Conservation (phyloP, 352 stramenopile species). For the Globisporangium megalacanthum region DNA sequence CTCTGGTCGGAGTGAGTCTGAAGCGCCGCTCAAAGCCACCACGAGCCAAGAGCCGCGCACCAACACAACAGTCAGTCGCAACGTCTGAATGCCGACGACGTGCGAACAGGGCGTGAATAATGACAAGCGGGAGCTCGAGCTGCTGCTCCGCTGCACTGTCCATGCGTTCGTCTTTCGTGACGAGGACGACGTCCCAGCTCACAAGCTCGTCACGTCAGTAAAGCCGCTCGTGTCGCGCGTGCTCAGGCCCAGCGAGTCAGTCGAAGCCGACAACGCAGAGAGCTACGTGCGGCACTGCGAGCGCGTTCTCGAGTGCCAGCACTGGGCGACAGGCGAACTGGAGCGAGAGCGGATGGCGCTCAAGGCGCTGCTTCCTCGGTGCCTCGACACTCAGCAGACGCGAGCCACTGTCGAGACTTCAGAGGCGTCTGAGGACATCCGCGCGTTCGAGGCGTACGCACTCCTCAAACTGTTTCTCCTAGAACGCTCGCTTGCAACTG, state of each 20-base stretch:
- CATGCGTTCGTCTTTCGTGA: constrained; percentile 27
- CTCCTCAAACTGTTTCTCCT: constrained; percentile 53
- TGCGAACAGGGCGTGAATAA: not conserved
- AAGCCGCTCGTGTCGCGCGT: no score
- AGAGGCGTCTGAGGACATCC: not conserved
- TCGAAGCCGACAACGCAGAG: constrained; percentile 11
- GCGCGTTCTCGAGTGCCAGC: constrained; percentile 25
- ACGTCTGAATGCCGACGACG: no score
- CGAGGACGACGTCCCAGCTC: not conserved
- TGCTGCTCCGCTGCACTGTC: constrained; percentile 39
- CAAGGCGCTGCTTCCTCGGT: constrained; percentile 21
- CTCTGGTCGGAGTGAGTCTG: no score
- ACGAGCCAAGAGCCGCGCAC: not conserved
- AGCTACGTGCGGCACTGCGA: constrained; percentile 6
- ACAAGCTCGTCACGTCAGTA: no score
- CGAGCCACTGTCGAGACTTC: not conserved
- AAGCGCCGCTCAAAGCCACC: not conserved
- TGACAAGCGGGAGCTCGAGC: constrained; percentile 27
- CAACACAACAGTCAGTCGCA: not conserved
- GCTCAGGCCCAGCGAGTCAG: not conserved
- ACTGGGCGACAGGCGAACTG: constrained; percentile 28
- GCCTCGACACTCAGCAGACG: not conserved
- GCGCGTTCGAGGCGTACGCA: constrained; percentile 36
- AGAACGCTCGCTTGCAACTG: constrained; percentile 13
- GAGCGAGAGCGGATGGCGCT: constrained; percentile 27